Percentiles rank a stretch among this genome's conserved stretches.
Evolutionary conservation across 768 basidiomycete genomes (phyloP).

Genomic region (Pholiota microspora): DNA sequence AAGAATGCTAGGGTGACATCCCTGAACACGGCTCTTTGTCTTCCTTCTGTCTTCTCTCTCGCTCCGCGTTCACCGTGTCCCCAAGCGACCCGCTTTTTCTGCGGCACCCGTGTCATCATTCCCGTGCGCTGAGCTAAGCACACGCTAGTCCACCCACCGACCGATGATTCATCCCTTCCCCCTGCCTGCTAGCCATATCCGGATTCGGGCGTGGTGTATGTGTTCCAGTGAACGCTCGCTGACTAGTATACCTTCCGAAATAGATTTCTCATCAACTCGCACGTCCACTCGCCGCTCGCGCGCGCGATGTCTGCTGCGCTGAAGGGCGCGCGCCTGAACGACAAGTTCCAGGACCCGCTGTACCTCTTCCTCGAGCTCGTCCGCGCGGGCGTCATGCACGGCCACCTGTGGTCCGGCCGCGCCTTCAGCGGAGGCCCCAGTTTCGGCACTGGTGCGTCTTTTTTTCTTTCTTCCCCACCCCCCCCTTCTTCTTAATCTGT

Average conservation of each 20-base stretch:
- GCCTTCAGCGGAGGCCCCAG: conserved; percentile 94
- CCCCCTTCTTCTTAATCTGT: conserved; percentile 7
- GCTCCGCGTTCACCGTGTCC: background rate
- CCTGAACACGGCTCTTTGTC: background rate
- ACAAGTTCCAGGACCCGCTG: conserved; percentile 97
- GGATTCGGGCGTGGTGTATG: no score
- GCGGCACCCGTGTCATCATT: background rate
- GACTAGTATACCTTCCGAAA: no score
- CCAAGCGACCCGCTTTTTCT: background rate
- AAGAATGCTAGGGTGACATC: background rate
- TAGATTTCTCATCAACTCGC: conserved; percentile 87
- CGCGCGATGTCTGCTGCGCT: conserved; percentile 88
- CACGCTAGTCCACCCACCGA: background rate
- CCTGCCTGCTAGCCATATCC: background rate
- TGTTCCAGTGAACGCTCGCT: no score
- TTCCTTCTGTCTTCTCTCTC: background rate
- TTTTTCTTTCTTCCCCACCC: conserved; percentile 7
- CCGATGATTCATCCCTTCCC: background rate
- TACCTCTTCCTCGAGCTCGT: conserved; percentile 95
- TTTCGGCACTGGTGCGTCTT: conserved; percentile 78
- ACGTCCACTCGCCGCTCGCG: conserved; percentile 86
- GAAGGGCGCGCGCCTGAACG: conserved; percentile 78
- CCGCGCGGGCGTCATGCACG: conserved; percentile 95
- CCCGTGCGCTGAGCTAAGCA: background rate
- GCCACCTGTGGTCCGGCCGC: conserved; percentile 83